Evolutionary conservation across 2,329 filamentous ascomycete species (phyloP), one percentile per base, ranked within the genome.

Genomic region (Stagonosporopsis rhizophila): DNA sequence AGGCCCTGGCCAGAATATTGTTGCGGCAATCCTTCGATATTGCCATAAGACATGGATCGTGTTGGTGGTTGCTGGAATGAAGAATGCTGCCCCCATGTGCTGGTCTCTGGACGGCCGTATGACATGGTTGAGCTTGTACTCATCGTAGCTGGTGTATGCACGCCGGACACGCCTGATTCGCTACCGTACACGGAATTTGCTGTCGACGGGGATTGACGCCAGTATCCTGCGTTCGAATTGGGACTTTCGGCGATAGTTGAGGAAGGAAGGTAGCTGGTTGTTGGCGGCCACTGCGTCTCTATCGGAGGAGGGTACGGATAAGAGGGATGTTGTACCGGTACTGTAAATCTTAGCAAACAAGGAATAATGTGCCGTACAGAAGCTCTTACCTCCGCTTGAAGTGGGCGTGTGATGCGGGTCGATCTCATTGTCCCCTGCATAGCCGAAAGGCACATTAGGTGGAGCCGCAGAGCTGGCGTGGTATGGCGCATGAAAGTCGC

Each of bases 21-120:
- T 20, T 71, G 71, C 11, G 69, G 63, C 14, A 76, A 46, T 2
- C 73, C 69, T 48, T 77, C 75, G 9, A 77, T 75, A 34, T 76
- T 73, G 4, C 74, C 72, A 42, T 75, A 77, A 0, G 75, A 77
- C 74, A 77, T 76, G 6, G 74, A 75, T 50, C 74, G 62, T 22
- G 70, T 64, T 4, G 73, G 73, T 4, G 74, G 72, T 19, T 69
- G 67, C 38, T 73, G 70, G 14, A 73, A 69, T 14, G 61, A 52
- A 25, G 66, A 62, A 47, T 70, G 64, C 28, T 62, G 64, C 7
- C 53, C 54, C 72, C 72, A 74, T 34, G 60, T 55, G 19, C 70
- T 72, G n/a, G 44, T 56, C 17, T 75, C 73, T 45, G 66, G 68
- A 39, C 68, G 70, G 25, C 61, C 70, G 37, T 73, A 73, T 19